phyloP scores from a whole-genome alignment of 1,139 yeast genomes.

The Magnusiomyces suaveolens region DNA sequence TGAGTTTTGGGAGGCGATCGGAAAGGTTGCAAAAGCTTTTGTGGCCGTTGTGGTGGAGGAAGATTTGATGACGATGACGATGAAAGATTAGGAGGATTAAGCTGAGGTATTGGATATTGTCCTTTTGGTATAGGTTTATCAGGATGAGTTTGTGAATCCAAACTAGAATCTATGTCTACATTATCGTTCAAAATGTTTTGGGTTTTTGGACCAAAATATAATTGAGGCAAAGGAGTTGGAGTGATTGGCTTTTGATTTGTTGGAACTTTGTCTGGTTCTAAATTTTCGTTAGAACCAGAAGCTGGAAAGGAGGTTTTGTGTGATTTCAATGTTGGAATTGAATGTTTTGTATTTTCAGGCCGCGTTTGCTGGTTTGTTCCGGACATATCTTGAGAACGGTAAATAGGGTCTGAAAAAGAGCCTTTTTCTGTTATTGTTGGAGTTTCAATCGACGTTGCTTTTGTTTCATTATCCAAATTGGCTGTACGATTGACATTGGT shows the following conservation, averaged over 20 bases:
- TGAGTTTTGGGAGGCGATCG: not conserved
- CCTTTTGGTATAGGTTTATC: not conserved
- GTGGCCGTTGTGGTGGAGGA: not conserved
- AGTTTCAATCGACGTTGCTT: not conserved
- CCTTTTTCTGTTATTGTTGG: not conserved
- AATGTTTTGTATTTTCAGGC: not conserved
- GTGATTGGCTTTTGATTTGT: not conserved
- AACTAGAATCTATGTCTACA: not conserved
- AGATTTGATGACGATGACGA: not conserved
- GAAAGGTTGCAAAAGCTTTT: not conserved
- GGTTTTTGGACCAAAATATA: not conserved
- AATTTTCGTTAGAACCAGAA: not conserved
- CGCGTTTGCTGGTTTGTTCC: not conserved
- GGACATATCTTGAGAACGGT: too few species aligned
- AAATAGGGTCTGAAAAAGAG: not conserved
- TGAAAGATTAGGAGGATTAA: not conserved
- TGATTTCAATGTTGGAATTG: not conserved
- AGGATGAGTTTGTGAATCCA: not conserved
- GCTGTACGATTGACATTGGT: too few species aligned
- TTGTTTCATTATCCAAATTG: too few species aligned
- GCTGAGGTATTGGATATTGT: not conserved
- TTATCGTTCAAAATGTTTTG: not conserved
- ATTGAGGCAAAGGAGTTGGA: not conserved
- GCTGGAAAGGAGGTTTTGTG: not conserved
- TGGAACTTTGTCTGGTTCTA: not conserved